These are phyloP conservation scores for Sporothrix variecibatus DNA, from an alignment of 2,329 filamentous ascomycete genomes.

Conservation along the genomic window DNA sequence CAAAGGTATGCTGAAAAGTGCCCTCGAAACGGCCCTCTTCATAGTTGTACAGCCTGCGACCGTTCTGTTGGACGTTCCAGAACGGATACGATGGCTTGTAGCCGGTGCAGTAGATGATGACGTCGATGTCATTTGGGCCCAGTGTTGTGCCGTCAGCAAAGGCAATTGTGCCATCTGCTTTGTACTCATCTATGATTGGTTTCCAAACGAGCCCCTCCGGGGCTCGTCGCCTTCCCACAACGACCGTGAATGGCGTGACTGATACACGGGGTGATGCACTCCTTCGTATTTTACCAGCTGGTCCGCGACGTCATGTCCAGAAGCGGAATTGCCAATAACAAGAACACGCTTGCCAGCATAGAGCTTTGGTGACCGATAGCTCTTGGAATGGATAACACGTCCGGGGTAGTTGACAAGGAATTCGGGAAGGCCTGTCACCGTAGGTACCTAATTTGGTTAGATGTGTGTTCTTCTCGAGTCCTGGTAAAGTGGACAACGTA, in stretches of 20 bases:
- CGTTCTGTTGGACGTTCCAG: slow-evolving; percentile 52
- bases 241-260: slow-evolving; percentile 58
- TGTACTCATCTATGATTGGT: slow-evolving; percentile 54
- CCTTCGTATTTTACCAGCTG: slow-evolving; percentile 61
- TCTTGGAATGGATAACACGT: slow-evolving; percentile 70
- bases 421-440: slow-evolving; percentile 50
- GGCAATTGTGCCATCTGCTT: slow-evolving; percentile 44
- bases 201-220: slow-evolving; percentile 62
- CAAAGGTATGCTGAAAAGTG: slow-evolving; percentile 55
- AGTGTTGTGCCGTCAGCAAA: slow-evolving; percentile 63
- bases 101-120: slow-evolving; percentile 82
- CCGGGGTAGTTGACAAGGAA: slow-evolving; percentile 50
- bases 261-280: slow-evolving; percentile 52
- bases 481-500: slow-evolving; percentile 36
- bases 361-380: slow-evolving; percentile 66
- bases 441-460: slow-evolving; percentile 42
- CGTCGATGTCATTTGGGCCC: slow-evolving; percentile 60
- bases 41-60: slow-evolving; percentile 55
- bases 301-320: slow-evolving; percentile 76
- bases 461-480: background rate
- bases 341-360: slow-evolving; percentile 74
- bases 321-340: slow-evolving; percentile 81
- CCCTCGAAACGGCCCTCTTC: slow-evolving; percentile 44
- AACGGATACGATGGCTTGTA: slow-evolving; percentile 87
- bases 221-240: slow-evolving; percentile 57